These are phyloP conservation scores for Wickerhamomyces chaumierensis DNA, from an alignment of 805 yeast genomes.

Conservation along the genomic window DNA sequence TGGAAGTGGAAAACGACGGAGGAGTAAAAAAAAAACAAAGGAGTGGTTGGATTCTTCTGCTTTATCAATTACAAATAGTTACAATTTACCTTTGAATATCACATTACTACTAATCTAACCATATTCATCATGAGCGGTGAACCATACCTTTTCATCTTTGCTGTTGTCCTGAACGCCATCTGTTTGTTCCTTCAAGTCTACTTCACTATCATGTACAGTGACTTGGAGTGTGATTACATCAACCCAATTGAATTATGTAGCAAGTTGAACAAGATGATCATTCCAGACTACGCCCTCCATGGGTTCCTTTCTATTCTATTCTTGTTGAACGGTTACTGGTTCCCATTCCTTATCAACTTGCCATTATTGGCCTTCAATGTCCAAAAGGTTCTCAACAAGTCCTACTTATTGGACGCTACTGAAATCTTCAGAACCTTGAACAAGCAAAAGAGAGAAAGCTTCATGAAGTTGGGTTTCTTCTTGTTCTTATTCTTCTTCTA, in stretches of 20 bases:
- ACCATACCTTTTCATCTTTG: constrained; percentile 45
- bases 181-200: constrained; percentile 88
- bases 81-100: too few species aligned
- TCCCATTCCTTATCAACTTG: constrained; percentile 68
- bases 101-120: neutral
- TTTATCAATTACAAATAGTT: too few species aligned
- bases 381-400: constrained; percentile 67
- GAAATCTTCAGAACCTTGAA: constrained; percentile 92
- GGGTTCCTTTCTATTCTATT: constrained; percentile 59
- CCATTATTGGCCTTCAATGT: constrained; percentile 81
- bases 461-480: constrained; percentile 84
- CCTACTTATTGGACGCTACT: constrained; percentile 88
- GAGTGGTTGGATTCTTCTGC: neutral
- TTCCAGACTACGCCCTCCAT: constrained; percentile 85
- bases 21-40: neutral
- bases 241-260: constrained; percentile 95
- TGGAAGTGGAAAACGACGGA: too few species aligned
- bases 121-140: neutral
- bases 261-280: constrained; percentile 76
- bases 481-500: constrained; percentile 88
- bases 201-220: constrained; percentile 92
- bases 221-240: constrained; percentile 91
- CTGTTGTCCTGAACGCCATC: constrained; percentile 77
- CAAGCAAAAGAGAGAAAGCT: constrained; percentile 87
- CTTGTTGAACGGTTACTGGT: constrained; percentile 86